Evolutionary conservation across 2,329 filamentous ascomycete species (phyloP).

Genomic region (Myriosclerotinia scirpicola): DNA sequence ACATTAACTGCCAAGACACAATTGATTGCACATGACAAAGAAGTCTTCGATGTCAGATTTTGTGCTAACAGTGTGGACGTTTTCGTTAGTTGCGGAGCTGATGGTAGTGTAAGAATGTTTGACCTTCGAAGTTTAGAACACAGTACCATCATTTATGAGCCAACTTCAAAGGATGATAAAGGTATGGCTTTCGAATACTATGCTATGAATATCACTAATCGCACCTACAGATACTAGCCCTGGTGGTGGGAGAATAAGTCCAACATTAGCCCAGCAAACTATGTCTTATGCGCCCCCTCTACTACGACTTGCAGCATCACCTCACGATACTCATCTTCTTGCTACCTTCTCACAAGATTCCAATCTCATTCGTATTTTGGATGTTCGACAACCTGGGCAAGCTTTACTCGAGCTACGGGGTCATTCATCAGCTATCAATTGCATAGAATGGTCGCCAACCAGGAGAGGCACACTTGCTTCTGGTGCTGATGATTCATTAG

Average conservation of each 20-base stretch:
- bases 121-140: constrained; percentile 94
- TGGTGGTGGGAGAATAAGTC: constrained; percentile 60
- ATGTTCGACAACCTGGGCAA: constrained; percentile 93
- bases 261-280: constrained; percentile 74
- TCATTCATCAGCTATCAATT: constrained; percentile 82
- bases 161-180: constrained; percentile 78
- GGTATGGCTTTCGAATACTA: constrained; percentile 48
- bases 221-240: constrained; percentile 48
- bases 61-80: constrained; percentile 98
- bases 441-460: constrained; percentile 91
- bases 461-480: constrained; percentile 86
- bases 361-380: constrained; percentile 87
- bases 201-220: constrained; percentile 26
- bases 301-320: constrained; percentile 81
- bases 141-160: constrained; percentile 98
- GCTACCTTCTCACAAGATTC: constrained; percentile 97
- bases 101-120: constrained; percentile 98
- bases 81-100: constrained; percentile 95
- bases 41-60: constrained; percentile 97
- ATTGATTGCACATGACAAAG: constrained; percentile 96
- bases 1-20: constrained; percentile 97
- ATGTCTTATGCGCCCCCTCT: constrained; percentile 76
- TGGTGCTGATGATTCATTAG: constrained; percentile 87
- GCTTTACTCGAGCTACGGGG: constrained; percentile 90
- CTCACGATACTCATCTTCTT: constrained; percentile 90